Base-by-base conservation (phyloP, 1,284 basidiomycete genomes). In the Thecaphora thlaspeos region DNA sequence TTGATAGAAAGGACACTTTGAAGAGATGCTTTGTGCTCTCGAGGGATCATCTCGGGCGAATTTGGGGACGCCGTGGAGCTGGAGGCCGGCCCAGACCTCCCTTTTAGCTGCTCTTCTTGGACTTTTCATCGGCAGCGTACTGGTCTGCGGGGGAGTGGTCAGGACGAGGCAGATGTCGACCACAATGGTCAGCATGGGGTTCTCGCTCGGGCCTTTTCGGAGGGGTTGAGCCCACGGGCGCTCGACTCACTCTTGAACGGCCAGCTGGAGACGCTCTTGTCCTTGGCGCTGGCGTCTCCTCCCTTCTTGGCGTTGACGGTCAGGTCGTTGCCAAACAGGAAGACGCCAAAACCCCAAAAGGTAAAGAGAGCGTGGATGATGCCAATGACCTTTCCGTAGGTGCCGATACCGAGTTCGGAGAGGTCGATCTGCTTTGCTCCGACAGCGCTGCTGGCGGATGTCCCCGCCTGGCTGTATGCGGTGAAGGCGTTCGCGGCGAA, bases 181-280 rank as follows among this genome's bases (percentile, higher is more conserved):
- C 7, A 28, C 26, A 5, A 11, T 5, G 5, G 26, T 28, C 26
- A 28, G 26, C 26, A 28, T 28, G n/a, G n/a, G n/a, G n/a, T n/a
- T n/a, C n/a, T n/a, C n/a, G n/a, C n/a, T n/a, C n/a, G n/a, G n/a
- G n/a, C n/a, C n/a, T n/a, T n/a, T n/a, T n/a, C n/a, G n/a, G n/a
- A n/a, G n/a, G n/a, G n/a, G n/a, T n/a, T n/a, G n/a, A n/a, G n/a
- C n/a, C n/a, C n/a, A n/a, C n/a, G n/a, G n/a, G n/a, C n/a, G 42
- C 42, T n/a, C n/a, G 21, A 51, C 57, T 37, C 40, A 55, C 44
- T 67, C 43, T 62, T 67, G 51, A 67, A 67, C 2, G 63, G 63
- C 34, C 62, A 67, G 1, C 30, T 38, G 38, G 52, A 56, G 5
- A 61, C 55, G 14, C 42, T 42, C 36, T 96, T 56, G 38, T 67